Base-by-base conservation (phyloP, 2,329 filamentous ascomycete species). In the Teratosphaeria gauchensis region DNA sequence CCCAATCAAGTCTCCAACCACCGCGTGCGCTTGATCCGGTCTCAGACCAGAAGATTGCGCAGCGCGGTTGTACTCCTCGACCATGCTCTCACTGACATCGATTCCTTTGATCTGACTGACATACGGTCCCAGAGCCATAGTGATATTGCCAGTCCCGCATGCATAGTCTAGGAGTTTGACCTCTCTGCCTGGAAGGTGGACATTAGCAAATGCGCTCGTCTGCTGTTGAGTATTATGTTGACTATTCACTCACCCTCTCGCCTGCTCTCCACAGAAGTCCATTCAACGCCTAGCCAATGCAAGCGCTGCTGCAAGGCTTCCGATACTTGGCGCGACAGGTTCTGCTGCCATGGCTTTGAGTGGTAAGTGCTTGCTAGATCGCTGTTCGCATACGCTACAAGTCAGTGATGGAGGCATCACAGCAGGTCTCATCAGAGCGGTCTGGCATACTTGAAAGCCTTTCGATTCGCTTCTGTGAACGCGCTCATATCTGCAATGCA, bases 1-100 rank as follows among this genome's bases (percentile, higher is more conserved):
- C 42, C 70, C 64, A 53, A 74, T 69, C 0, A 78, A 62, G 59
- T 79, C 69, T 7, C 74, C 70, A 12, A 69, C 62, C 3, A 68
- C 63, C 5, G 71, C 70, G 30, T 62, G 53, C 1, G 68, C 65
- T 62, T 67, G 65, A 48, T 67, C 65, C 5, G 60, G 57, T 1
- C 38, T 56, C 8, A 69, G 56, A 24, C 66, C 68, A 5, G 65
- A 63, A 2, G 63, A 59, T 16, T 52, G 51, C 11, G 67, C 62
- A 32, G 66, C 63, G 31, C 63, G 61, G 55, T 70, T 73, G 63
- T 71, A 73, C 28, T 58, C 60, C 48, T 59, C 46, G 2, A 72
- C 66, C 71, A 72, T 72, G 21, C 63, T 63, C 31, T 66, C 62
- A 56, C 65, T 68, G 48, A 73, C 61, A 58, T 73, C 71, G 32